Evolutionary conservation across 305 asterid genomes (phyloP).

Genomic region (Solanum hybrid): DNA sequence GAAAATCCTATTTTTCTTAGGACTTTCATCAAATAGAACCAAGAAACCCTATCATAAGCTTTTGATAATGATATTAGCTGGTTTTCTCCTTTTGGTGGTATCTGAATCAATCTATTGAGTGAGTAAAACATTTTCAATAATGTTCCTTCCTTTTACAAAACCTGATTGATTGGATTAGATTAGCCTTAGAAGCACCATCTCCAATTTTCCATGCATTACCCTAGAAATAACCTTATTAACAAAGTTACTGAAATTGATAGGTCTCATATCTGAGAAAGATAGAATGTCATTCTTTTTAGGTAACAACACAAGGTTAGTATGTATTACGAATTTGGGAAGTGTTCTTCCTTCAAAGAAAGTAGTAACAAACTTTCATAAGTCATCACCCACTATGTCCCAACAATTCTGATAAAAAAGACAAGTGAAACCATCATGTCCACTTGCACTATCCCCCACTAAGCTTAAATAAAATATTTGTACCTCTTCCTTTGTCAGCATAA

Average conservation of each 20-base stretch:
- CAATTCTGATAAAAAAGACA: background rate
- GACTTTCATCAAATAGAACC: background rate
- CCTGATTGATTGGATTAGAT: background rate
- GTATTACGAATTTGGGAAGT: background rate
- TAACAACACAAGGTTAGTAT: background rate
- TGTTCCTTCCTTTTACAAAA: background rate
- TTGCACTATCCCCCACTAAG: background rate
- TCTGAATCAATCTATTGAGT: background rate
- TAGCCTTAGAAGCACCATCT: background rate
- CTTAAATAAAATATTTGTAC: background rate
- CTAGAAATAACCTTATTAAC: background rate
- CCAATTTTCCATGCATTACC: background rate
- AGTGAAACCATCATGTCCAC: background rate
- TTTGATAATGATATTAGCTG: background rate
- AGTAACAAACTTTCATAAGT: background rate
- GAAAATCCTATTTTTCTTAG: background rate
- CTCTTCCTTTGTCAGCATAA: background rate
- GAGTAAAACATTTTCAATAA: too few species aligned
- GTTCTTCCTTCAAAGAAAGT: background rate
- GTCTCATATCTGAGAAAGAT: background rate
- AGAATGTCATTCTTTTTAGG: background rate
- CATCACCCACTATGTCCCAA: background rate
- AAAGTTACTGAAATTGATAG: background rate
- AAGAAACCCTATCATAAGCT: too few species aligned
- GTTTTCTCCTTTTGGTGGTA: background rate